These are phyloP conservation scores for Takashimella koratensis DNA, from an alignment of 1,284 basidiomycete species.

Conservation along the genomic window DNA sequence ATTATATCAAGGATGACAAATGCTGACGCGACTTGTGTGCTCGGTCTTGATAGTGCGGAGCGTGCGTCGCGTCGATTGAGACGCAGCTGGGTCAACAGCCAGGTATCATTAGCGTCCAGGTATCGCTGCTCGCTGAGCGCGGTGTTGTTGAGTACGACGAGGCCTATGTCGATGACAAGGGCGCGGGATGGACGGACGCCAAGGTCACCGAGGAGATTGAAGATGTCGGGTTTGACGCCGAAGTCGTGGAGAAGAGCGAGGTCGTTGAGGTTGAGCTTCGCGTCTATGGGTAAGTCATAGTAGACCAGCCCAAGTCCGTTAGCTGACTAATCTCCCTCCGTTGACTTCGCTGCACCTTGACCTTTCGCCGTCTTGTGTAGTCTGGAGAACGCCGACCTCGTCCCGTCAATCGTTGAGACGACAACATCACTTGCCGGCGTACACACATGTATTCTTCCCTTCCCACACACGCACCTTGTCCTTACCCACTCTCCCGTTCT, in stretches of 20 bases:
- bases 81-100: slow-evolving; percentile 75
- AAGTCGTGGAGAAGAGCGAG: slow-evolving; percentile 44
- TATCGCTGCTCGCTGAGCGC: slow-evolving; percentile 90
- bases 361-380: slow-evolving; percentile 10
- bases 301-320: slow-evolving; percentile 1
- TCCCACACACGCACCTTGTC: slow-evolving; percentile 67
- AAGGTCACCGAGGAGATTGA: slow-evolving; percentile 65
- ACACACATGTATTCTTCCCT: slow-evolving; percentile 65
- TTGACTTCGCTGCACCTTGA: neutral
- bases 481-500: slow-evolving; percentile 72
- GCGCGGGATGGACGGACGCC: slow-evolving; percentile 64
- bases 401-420: slow-evolving; percentile 22
- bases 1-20: neutral
- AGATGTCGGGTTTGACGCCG: slow-evolving; percentile 49
- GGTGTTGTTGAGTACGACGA: slow-evolving; percentile 87
- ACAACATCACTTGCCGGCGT: slow-evolving; percentile 67
- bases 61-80: slow-evolving; percentile 72
- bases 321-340: neutral
- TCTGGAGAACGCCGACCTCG: slow-evolving; percentile 33
- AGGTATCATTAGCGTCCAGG: slow-evolving; percentile 83
- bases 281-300: slow-evolving; percentile 41
- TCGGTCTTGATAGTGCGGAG: slow-evolving; percentile 46
- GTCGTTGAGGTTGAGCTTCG: slow-evolving; percentile 39
- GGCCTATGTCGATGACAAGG: slow-evolving; percentile 34
- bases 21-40: neutral